phyloP scores from a whole-genome alignment of 768 basidiomycete species.

The Hygrophorus pudorinus region DNA sequence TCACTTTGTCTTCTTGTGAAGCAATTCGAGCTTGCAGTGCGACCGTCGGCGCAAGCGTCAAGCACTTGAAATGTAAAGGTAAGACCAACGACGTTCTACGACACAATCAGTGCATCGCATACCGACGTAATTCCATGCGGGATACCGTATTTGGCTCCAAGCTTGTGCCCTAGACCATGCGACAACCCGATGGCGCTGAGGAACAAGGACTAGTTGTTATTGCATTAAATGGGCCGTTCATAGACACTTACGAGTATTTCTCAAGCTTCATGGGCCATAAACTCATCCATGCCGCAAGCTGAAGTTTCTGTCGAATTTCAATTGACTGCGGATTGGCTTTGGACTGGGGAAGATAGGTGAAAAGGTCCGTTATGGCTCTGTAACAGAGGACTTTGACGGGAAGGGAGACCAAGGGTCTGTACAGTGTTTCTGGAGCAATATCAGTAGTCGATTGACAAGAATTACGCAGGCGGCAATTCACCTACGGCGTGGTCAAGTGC shows the following conservation, averaged over 20 bases:
- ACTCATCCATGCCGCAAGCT: constrained; percentile 76
- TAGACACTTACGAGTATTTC: constrained; percentile 35
- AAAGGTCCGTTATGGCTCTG: constrained; percentile 59
- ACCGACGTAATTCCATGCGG: constrained; percentile 84
- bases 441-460: constrained; percentile 1
- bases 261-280: constrained; percentile 56
- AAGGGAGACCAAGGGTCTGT: constrained; percentile 41
- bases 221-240: background rate
- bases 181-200: constrained; percentile 61
- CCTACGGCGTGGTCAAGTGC: constrained; percentile 75
- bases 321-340: constrained; percentile 49
- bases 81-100: background rate
- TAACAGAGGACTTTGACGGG: constrained; percentile 60
- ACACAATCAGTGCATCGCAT: constrained; percentile 14
- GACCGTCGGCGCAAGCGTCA: constrained; percentile 61
- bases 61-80: constrained; percentile 36
- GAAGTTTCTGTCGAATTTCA: constrained; percentile 54
- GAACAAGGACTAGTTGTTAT: background rate
- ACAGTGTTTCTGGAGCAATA: constrained; percentile 44
- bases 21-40: constrained; percentile 46
- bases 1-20: constrained; percentile 52
- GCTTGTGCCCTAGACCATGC: constrained; percentile 63
- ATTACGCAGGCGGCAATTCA: constrained; percentile 17
- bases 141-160: constrained; percentile 65
- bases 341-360: constrained; percentile 59